Conservation (phyloP, 2,329 filamentous ascomycete genomes). For the Blumeria hordei region DNA sequence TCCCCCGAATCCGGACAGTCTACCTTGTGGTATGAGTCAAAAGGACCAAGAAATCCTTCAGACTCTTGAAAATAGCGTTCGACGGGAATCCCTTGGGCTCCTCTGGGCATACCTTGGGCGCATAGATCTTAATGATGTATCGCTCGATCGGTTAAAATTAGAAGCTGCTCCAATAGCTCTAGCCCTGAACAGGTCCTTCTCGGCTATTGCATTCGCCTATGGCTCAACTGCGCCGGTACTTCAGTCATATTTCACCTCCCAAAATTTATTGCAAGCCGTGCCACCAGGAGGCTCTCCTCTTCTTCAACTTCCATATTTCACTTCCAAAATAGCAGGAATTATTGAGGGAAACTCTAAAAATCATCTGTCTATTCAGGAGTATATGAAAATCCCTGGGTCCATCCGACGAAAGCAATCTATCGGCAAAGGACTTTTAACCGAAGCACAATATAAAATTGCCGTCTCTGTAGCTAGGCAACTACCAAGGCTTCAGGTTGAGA, state of each 20-base stretch:
- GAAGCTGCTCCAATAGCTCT: conserved; percentile 73
- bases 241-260: conserved; percentile 56
- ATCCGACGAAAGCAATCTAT: conserved; percentile 49
- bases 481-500: conserved; percentile 62
- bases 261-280: conserved; percentile 75
- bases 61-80: conserved; percentile 53
- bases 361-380: conserved; percentile 61
- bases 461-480: conserved; percentile 62
- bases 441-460: conserved; percentile 52
- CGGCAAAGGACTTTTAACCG: conserved; percentile 44
- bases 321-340: conserved; percentile 34
- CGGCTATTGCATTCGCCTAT: conserved; percentile 68
- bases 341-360: conserved; percentile 53
- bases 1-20: conserved; percentile 22
- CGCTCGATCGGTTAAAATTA: conserved; percentile 66
- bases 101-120: conserved; percentile 91
- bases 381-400: conserved; percentile 62
- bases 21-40: conserved; percentile 33
- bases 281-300: conserved; percentile 66
- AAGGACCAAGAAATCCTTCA: conserved; percentile 60
- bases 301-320: conserved; percentile 77
- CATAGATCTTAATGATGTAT: conserved; percentile 55
- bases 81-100: conserved; percentile 68
- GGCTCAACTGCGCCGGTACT: conserved; percentile 63
- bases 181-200: conserved; percentile 65